phyloP scores from a whole-genome alignment of 768 basidiomycete genomes.

The Lactifluus hygrophoroides region DNA sequence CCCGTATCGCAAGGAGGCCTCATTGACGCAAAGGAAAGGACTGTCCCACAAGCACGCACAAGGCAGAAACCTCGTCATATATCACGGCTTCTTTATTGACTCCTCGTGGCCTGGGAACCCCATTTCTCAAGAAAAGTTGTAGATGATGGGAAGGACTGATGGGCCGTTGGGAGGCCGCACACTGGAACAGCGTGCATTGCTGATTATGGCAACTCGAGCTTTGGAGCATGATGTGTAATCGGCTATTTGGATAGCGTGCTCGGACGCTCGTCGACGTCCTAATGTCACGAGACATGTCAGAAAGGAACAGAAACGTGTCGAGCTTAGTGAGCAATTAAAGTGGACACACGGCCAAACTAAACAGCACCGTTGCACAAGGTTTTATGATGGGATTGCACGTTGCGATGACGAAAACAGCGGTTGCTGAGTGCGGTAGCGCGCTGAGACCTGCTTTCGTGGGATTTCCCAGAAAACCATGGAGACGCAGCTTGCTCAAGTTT shows the following conservation, averaged over 20 bases:
- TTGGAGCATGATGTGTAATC: not conserved
- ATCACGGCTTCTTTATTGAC: constrained; percentile 15
- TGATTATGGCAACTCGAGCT: constrained; percentile 3
- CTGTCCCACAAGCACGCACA: constrained; percentile 13
- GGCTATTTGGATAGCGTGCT: not conserved
- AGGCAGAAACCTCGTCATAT: constrained; percentile 7
- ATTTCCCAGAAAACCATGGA: constrained; percentile 6
- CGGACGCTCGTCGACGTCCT: not conserved
- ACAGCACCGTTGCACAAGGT: not conserved
- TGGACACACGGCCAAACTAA: not conserved
- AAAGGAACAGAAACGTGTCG: not conserved
- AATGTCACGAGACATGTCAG: not conserved
- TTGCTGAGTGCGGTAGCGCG: not conserved
- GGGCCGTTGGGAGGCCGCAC: constrained; percentile 2
- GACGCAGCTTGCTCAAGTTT: not conserved
- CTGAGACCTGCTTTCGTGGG: not conserved
- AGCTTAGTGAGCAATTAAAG: not conserved
- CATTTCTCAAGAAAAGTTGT: constrained; percentile 4
- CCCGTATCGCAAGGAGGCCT: constrained; percentile 11
- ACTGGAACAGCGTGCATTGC: constrained; percentile 1
- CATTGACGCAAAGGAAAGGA: constrained; percentile 10
- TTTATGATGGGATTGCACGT: not conserved
- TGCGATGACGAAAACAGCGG: constrained; percentile 5
- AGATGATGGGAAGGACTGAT: constrained; percentile 11
- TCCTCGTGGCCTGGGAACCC: constrained; percentile 15